phyloP scores from a whole-genome alignment of 1,284 basidiomycete species.

The Abortiporus biennis region DNA sequence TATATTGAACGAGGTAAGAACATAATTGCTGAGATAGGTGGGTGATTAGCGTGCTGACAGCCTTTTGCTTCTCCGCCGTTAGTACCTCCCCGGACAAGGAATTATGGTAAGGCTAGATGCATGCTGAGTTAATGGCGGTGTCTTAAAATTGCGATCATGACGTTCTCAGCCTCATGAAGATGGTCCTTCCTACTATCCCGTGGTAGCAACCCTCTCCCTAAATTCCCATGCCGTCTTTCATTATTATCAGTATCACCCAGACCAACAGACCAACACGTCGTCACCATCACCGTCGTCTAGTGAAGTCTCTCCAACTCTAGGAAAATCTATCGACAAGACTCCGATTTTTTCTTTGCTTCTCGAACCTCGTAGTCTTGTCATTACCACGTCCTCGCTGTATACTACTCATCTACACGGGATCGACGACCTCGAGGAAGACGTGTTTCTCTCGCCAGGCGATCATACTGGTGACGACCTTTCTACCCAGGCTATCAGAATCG shows the following conservation, averaged over 20 bases:
- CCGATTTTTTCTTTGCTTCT: conserved; percentile 74
- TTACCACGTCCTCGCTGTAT: conserved; percentile 71
- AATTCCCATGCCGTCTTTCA: conserved; percentile 83
- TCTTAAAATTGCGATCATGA: conserved; percentile 10
- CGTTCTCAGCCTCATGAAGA: conserved; percentile 82
- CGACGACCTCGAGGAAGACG: conserved; percentile 45
- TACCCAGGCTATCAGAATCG: conserved; percentile 27
- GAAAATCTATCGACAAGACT: conserved; percentile 43
- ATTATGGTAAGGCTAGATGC: conserved; percentile 63
- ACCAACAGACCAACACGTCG: conserved; percentile 11
- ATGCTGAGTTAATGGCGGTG: no score
- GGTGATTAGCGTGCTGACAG: conserved; percentile 1
- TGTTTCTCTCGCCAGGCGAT: conserved; percentile 22
- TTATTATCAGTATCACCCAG: conserved; percentile 65
- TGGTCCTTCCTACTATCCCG: conserved; percentile 82
- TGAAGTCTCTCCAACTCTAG: conserved; percentile 33
- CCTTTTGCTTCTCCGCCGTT: background rate
- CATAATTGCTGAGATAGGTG: no score
- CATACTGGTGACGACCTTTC: conserved; percentile 11
- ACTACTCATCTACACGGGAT: conserved; percentile 73
- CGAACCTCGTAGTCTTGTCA: conserved; percentile 76
- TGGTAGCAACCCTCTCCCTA: conserved; percentile 86
- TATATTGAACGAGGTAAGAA: conserved; percentile 72
- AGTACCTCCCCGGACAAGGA: conserved; percentile 88
- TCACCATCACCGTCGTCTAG: conserved; percentile 12